Evolutionary conservation across 495 filamentous ascomycete species (phyloP).

Genomic region (Tuber borchii): DNA sequence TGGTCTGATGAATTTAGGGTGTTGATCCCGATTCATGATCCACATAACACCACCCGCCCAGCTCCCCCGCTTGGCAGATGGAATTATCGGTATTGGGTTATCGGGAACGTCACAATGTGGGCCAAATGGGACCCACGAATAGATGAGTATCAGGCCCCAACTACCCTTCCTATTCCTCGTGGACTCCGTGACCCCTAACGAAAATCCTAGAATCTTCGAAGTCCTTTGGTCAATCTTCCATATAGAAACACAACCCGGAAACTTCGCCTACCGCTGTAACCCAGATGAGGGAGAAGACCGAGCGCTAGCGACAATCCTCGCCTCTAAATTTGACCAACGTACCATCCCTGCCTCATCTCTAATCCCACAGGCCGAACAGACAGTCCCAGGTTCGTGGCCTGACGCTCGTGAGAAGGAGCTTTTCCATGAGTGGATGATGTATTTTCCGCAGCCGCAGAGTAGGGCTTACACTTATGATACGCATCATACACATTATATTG

Average conservation of each 20-base stretch:
- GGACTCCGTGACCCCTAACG: not conserved
- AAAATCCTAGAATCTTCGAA: slow-evolving; percentile 38
- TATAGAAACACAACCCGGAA: slow-evolving; percentile 6
- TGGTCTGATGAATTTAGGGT: slow-evolving; percentile 14
- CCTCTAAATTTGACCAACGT: slow-evolving; percentile 5
- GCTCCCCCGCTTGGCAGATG: slow-evolving; percentile 22
- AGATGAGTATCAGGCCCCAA: slow-evolving; percentile 31
- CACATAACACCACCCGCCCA: slow-evolving; percentile 4
- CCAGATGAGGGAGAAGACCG: not conserved
- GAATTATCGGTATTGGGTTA: slow-evolving; percentile 43
- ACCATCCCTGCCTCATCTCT: slow-evolving; percentile 12
- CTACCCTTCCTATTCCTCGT: not conserved
- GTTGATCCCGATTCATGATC: slow-evolving; percentile 14
- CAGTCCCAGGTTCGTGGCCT: slow-evolving; percentile 2
- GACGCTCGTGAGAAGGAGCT: slow-evolving; percentile 11
- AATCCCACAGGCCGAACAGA: not conserved
- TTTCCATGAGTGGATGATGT: slow-evolving; percentile 14
- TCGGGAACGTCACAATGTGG: slow-evolving; percentile 45
- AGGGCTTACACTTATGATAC: slow-evolving; percentile 7
- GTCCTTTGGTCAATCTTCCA: slow-evolving; percentile 42
- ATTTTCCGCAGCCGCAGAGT: slow-evolving; percentile 1
- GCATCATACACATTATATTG: not conserved
- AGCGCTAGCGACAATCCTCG: not conserved
- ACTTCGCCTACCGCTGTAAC: not conserved
- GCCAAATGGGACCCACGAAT: slow-evolving; percentile 40